phyloP scores from a whole-genome alignment of 176 grass and related monocot species.

The Zoysia pacifica region DNA sequence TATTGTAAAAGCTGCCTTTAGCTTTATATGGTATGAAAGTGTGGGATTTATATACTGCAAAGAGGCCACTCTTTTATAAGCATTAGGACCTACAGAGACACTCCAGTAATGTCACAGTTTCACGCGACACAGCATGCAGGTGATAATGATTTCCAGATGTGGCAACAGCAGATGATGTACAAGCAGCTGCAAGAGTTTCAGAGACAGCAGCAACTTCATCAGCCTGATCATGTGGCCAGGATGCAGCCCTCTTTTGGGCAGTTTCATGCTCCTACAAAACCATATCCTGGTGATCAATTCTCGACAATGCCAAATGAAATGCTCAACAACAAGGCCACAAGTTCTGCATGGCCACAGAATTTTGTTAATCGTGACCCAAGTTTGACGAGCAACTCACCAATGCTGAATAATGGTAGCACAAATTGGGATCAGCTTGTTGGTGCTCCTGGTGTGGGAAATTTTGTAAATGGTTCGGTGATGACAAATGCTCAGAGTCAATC shows the following conservation, averaged over 20 bases:
- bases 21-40: conserved; percentile 50
- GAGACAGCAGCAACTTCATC: conserved; percentile 81
- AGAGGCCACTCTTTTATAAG: conserved; percentile 31
- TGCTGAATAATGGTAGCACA: conserved; percentile 52
- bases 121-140: conserved; percentile 50
- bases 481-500: conserved; percentile 62
- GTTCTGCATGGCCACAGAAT: conserved; percentile 69
- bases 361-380: conserved; percentile 48
- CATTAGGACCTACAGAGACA: conserved; percentile 35
- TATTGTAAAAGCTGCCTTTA: conserved; percentile 7
- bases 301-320: conserved; percentile 68
- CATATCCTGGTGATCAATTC: conserved; percentile 51
- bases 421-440: conserved; percentile 68
- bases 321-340: conserved; percentile 51
- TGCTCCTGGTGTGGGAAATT: conserved; percentile 57
- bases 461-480: conserved; percentile 64
- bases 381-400: conserved; percentile 61
- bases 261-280: conserved; percentile 54
- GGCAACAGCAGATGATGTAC: conserved; percentile 90
- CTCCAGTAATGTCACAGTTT: conserved; percentile 71
- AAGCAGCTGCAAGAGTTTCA: conserved; percentile 85
- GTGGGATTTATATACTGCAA: conserved; percentile 40
- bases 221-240: conserved; percentile 65
- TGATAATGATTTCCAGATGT: conserved; percentile 70
- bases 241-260: conserved; percentile 54